phyloP scores from a whole-genome alignment of 164 flowering plant genomes.

The Magnolia changhungtana region DNA sequence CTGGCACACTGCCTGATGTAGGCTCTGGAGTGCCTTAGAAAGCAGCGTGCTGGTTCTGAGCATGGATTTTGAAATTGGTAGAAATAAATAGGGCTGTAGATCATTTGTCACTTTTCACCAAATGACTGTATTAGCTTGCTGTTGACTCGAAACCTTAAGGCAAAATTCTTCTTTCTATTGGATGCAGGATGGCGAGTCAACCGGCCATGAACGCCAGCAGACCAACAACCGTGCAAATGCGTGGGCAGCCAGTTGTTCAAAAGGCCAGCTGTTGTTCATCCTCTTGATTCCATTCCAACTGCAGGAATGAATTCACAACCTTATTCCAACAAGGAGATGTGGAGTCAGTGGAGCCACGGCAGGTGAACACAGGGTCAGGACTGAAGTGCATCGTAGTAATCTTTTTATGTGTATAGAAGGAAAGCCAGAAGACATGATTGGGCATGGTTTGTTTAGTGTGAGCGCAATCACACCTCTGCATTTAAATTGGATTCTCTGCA shows the following conservation, averaged over 20 bases:
- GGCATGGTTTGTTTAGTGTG: background rate
- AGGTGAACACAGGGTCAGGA: background rate
- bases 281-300: background rate
- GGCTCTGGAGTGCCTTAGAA: no score
- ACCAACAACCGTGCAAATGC: constrained; percentile 36
- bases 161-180: background rate
- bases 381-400: background rate
- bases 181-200: constrained; percentile 34
- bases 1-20: no score
- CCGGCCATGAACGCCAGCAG: constrained; percentile 27
- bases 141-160: background rate
- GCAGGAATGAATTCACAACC: background rate
- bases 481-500: background rate
- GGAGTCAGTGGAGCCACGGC: no score
- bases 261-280: constrained; percentile 33
- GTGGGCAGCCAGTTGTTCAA: constrained; percentile 31
- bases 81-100: background rate
- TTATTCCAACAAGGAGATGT: background rate
- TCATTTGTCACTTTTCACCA: background rate
- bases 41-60: no score
- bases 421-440: background rate
- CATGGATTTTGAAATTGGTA: background rate
- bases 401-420: constrained; percentile 4
- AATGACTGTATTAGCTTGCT: background rate
- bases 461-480: background rate